Conservation (phyloP, 345 rosid genomes). For the Rhodamnia argentea region DNA sequence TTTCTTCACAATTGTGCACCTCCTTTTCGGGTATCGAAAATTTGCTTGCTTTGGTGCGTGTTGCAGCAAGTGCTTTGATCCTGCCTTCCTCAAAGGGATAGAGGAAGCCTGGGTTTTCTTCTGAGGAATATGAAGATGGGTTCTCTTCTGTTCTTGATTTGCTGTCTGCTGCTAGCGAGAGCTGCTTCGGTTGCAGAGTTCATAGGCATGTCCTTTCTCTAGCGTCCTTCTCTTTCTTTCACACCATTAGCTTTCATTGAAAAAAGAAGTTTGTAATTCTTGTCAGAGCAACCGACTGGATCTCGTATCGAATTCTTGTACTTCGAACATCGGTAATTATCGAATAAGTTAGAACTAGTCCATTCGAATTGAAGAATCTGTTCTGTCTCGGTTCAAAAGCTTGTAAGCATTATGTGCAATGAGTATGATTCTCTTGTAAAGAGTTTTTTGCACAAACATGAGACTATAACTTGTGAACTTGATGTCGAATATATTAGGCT, state of each 20-base stretch:
- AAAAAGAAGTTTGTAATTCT: background rate
- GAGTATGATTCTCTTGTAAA: background rate
- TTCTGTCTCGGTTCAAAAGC: background rate
- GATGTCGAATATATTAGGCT: background rate
- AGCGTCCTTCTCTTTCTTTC: background rate
- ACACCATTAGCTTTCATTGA: background rate
- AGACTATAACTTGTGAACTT: background rate
- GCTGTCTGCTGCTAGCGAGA: conserved; percentile 7
- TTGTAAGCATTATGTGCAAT: background rate
- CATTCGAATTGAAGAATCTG: background rate
- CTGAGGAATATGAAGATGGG: conserved; percentile 1
- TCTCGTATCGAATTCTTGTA: background rate
- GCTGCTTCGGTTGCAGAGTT: conserved; percentile 2
- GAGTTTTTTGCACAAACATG: background rate
- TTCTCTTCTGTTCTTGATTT: background rate
- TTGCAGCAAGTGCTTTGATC: background rate
- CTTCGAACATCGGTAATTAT: background rate
- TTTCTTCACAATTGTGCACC: background rate
- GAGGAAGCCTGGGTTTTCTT: background rate
- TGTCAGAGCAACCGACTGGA: background rate
- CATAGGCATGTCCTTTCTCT: conserved; percentile 11
- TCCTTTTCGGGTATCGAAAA: background rate
- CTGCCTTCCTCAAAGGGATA: background rate
- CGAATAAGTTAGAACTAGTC: background rate
- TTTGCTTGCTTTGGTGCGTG: background rate